phyloP scores from a whole-genome alignment of 2,329 filamentous ascomycete genomes.

The Cryoendolithus antarcticus region DNA sequence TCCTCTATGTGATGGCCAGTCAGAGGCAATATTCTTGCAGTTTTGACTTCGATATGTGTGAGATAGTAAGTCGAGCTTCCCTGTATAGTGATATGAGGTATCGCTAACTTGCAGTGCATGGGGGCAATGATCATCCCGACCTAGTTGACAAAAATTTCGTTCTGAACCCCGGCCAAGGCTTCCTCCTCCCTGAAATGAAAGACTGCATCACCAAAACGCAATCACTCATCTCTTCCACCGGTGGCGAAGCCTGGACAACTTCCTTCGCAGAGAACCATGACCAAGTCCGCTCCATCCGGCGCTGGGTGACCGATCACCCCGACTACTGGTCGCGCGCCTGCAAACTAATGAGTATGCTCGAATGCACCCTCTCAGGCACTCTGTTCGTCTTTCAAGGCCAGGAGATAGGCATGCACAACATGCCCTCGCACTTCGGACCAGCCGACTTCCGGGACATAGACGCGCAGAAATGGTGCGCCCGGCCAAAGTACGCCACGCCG shows the following conservation, averaged over 20 bases:
- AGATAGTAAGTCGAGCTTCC: no score
- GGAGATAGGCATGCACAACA: slow-evolving; percentile 56
- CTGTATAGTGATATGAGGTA: no score
- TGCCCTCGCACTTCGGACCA: slow-evolving; percentile 48
- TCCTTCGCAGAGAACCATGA: slow-evolving; percentile 57
- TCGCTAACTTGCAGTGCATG: slow-evolving; percentile 5
- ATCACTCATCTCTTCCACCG: slow-evolving; percentile 41
- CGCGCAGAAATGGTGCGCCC: slow-evolving; percentile 29
- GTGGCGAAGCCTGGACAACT: slow-evolving; percentile 46
- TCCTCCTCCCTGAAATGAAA: slow-evolving; percentile 16
- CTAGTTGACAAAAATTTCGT: slow-evolving; percentile 5
- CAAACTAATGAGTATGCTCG: slow-evolving; percentile 48
- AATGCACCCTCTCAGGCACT: slow-evolving; percentile 48
- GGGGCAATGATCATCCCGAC: slow-evolving; percentile 8
- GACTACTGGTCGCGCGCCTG: slow-evolving; percentile 38
- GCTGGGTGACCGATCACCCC: slow-evolving; percentile 39
- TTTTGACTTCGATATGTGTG: slow-evolving; percentile 1
- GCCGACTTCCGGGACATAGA: slow-evolving; percentile 48
- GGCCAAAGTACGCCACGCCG: slow-evolving; percentile 53
- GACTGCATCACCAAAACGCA: slow-evolving; percentile 17
- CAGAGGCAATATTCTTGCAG: slow-evolving; percentile 2
- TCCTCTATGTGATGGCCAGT: slow-evolving; percentile 5
- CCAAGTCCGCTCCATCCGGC: slow-evolving; percentile 45
- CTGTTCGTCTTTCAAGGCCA: slow-evolving; percentile 58
- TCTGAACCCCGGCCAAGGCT: slow-evolving; percentile 7